Percentiles rank a stretch among this genome's conserved stretches.
These are phyloP conservation scores for Mycosphaerella sp. DNA, from an alignment of 2,329 filamentous ascomycete genomes.

Conservation along the genomic window DNA sequence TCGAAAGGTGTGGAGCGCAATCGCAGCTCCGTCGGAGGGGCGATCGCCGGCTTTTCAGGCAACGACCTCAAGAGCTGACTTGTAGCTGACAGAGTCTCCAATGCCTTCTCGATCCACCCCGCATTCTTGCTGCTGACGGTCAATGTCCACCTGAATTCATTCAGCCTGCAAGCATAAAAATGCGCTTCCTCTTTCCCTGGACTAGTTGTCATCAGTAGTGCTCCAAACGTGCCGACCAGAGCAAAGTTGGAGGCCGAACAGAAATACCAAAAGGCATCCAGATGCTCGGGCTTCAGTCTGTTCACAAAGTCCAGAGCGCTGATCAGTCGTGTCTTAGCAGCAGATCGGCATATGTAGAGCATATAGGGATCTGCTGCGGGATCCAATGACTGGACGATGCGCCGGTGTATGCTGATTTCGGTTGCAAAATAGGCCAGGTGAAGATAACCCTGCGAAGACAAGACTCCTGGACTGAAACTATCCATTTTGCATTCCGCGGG, in stretches of 20 bases:
- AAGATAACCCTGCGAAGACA: constrained; percentile 55
- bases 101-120: constrained; percentile 43
- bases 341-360: constrained; percentile 84
- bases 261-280: constrained; percentile 91
- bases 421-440: constrained; percentile 91
- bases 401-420: constrained; percentile 86
- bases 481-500: constrained; percentile 62
- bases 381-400: constrained; percentile 76
- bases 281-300: constrained; percentile 74
- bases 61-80: constrained; percentile 41
- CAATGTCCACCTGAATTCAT: constrained; percentile 91
- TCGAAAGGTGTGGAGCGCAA: background rate
- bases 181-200: constrained; percentile 83
- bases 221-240: constrained; percentile 88
- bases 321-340: constrained; percentile 88
- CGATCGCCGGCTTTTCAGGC: constrained; percentile 38
- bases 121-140: constrained; percentile 74
- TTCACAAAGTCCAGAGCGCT: constrained; percentile 98
- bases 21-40: background rate
- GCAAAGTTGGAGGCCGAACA: constrained; percentile 87
- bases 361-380: constrained; percentile 64
- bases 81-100: constrained; percentile 42
- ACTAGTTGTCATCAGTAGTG: constrained; percentile 80
- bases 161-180: constrained; percentile 79
- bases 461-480: constrained; percentile 36